Percentiles rank a stretch among this genome's conserved stretches.
phyloP scores from a whole-genome alignment of 345 rosid genomes.

The Eucalyptus coolabah region DNA sequence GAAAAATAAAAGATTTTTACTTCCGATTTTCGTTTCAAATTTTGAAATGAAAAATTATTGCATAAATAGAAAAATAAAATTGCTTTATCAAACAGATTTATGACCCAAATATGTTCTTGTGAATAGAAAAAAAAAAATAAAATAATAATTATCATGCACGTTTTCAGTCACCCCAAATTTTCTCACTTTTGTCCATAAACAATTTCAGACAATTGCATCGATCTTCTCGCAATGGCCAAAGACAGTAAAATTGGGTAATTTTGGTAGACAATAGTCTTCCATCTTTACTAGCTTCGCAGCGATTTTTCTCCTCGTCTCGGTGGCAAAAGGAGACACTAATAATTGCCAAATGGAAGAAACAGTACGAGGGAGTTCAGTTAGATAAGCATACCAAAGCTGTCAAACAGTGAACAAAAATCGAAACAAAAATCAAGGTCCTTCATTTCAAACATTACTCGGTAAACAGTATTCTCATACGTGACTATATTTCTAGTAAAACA shows the following conservation, averaged over 20 bases:
- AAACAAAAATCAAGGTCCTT: background rate
- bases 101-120: fast-evolving
- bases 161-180: background rate
- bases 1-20: too few species aligned
- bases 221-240: background rate
- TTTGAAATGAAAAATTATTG: fast-evolving
- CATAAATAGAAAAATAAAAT: too few species aligned
- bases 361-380: background rate
- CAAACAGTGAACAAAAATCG: background rate
- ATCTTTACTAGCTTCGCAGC: background rate
- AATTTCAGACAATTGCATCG: background rate
- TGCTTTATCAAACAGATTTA: fast-evolving
- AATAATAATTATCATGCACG: too few species aligned
- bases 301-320: background rate
- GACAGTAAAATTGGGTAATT: background rate
- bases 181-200: background rate
- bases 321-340: background rate
- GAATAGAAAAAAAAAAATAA: too few species aligned
- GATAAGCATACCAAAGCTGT: background rate
- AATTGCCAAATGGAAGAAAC: background rate
- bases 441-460: background rate
- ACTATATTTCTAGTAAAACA: background rate
- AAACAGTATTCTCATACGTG: background rate
- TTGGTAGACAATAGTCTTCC: background rate
- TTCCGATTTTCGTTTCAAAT: too few species aligned